phyloP scores from a whole-genome alignment of 164 flowering plant species.

The Vitis rupestris region DNA sequence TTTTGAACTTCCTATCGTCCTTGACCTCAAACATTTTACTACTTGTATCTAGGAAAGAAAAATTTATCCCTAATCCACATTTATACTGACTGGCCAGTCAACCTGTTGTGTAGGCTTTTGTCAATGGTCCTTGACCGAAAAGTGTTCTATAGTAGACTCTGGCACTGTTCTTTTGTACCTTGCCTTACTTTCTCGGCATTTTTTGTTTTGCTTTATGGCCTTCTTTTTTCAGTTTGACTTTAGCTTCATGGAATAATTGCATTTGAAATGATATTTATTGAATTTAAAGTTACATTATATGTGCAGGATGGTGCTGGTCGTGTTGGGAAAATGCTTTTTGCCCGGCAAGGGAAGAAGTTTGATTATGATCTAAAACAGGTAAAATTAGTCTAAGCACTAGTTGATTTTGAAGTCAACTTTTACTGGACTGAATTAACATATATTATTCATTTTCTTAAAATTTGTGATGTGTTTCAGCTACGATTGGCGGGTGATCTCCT shows the following conservation, averaged over 20 bases:
- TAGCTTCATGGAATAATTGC: background rate
- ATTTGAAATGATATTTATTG: background rate
- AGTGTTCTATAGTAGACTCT: too few species aligned
- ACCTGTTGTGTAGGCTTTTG: too few species aligned
- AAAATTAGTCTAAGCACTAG: background rate
- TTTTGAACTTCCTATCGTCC: too few species aligned
- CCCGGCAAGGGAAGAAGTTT: constrained; percentile 97
- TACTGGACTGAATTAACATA: background rate
- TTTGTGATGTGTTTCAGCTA: constrained; percentile 47
- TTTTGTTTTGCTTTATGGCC: too few species aligned
- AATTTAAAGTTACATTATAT: background rate
- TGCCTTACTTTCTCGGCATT: too few species aligned
- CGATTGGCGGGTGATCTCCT: constrained; percentile 95
- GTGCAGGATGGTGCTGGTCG: constrained; percentile 98
- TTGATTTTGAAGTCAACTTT: background rate
- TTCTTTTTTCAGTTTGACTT: too few species aligned
- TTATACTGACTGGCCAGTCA: too few species aligned
- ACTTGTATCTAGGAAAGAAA: too few species aligned
- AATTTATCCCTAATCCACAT: too few species aligned
- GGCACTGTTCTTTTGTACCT: too few species aligned
- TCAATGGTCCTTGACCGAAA: too few species aligned
- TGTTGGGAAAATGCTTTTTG: constrained; percentile 93
- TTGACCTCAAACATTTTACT: too few species aligned
- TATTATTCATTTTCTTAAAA: background rate
- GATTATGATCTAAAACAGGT: constrained; percentile 98